These are phyloP conservation scores for Fusarium tuaranense DNA, from an alignment of 2,329 filamentous ascomycete genomes.

Conservation along the genomic window DNA sequence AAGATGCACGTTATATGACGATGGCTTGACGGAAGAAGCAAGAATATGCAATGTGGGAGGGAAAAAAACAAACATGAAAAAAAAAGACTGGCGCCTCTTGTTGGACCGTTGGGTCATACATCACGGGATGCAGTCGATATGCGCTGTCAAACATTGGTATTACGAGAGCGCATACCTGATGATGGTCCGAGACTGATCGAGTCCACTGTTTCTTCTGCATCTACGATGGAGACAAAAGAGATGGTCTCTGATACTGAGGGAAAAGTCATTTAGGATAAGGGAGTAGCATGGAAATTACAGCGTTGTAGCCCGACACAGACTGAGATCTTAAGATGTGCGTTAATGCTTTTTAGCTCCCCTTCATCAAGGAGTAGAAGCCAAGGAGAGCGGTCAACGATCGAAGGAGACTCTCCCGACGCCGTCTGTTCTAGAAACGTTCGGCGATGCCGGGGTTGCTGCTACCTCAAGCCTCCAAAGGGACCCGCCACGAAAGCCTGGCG, in stretches of 20 bases:
- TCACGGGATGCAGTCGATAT: slow-evolving; percentile 30
- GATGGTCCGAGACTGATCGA: slow-evolving; percentile 14
- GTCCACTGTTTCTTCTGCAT: not conserved
- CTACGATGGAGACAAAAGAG: not conserved
- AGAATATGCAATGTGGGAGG: not conserved
- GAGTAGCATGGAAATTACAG: not conserved
- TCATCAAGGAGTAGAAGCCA: not conserved
- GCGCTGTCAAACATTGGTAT: slow-evolving; percentile 25
- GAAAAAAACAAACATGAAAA: not conserved
- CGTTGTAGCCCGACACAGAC: not conserved
- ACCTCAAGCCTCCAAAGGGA: slow-evolving; percentile 3
- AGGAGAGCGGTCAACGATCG: not conserved
- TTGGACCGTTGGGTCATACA: slow-evolving; percentile 2
- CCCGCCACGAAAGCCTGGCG: slow-evolving; percentile 3
- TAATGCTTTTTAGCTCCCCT: not conserved
- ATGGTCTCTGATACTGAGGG: not conserved
- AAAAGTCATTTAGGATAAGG: not conserved
- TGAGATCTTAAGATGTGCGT: not conserved
- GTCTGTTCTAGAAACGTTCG: slow-evolving; percentile 34
- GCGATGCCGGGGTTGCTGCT: slow-evolving; percentile 26
- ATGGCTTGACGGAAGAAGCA: not conserved
- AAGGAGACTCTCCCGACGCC: not conserved
- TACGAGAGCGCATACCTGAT: slow-evolving; percentile 18
- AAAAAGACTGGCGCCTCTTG: not conserved
- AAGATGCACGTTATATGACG: not conserved